phyloP scores from a whole-genome alignment of 2,329 filamentous ascomycete species.

The Dactylellina parvicollis region DNA sequence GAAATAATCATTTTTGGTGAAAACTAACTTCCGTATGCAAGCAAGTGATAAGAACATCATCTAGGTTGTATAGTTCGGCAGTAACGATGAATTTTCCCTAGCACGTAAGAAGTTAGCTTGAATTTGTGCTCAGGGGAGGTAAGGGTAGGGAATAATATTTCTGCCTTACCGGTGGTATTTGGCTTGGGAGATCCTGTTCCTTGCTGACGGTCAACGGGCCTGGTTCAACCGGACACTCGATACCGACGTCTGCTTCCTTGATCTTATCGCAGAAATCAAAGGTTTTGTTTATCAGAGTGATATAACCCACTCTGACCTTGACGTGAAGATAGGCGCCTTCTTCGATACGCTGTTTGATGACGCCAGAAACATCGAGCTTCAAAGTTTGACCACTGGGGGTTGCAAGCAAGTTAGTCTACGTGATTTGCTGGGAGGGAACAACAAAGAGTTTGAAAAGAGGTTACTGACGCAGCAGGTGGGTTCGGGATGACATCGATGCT shows the following conservation, averaged over 20 bases:
- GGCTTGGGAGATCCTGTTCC: constrained; percentile 80
- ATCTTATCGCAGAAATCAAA: constrained; percentile 90
- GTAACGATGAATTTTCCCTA: constrained; percentile 89
- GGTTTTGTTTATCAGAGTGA: constrained; percentile 79
- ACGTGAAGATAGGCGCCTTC: constrained; percentile 83
- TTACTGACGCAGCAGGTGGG: constrained; percentile 42
- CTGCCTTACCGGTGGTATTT: constrained; percentile 84
- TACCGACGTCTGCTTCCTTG: constrained; percentile 75
- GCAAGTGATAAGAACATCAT: constrained; percentile 83
- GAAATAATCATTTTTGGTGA: constrained; percentile 49
- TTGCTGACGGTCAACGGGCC: constrained; percentile 79
- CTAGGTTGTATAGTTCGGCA: constrained; percentile 81
- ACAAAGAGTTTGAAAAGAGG: too few relatives aligned
- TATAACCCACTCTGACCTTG: constrained; percentile 92
- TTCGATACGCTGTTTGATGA: constrained; percentile 76
- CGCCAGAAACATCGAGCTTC: constrained; percentile 79
- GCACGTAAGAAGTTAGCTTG: background rate
- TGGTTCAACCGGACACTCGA: constrained; percentile 86
- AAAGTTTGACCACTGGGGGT: constrained; percentile 76
- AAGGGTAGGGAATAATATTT: background rate
- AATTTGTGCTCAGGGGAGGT: too few relatives aligned
- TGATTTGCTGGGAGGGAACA: background rate
- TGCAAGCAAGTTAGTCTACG: constrained; percentile 5
- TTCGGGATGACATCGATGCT: constrained; percentile 27
- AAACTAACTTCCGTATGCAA: constrained; percentile 79